Evolutionary conservation across 805 yeast genomes (phyloP), one percentile per base, ranked within the genome.

Genomic region (Candida stauntonica): DNA sequence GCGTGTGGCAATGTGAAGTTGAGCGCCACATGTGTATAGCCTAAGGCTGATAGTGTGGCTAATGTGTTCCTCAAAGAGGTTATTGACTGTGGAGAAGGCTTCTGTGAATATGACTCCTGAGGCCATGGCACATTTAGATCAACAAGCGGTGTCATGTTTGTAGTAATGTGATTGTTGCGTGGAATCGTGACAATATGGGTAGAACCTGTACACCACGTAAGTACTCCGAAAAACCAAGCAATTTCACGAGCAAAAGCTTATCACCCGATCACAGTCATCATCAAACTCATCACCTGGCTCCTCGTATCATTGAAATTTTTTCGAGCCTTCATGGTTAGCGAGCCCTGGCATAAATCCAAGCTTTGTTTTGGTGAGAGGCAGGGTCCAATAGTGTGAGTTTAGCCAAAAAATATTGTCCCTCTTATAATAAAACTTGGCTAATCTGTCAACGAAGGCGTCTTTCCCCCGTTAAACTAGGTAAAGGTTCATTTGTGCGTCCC

Each of bases 51-150:
- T 16, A 78, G 60, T 15, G 80, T 77, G 6, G 70, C 56, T 7
- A 85, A 57, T 4, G 75, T 70, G 30, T 70, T 66, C 46, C 72
- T 72, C 31, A 83, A 53, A 17, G 61, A 62, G 1, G 50, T 51
- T 3, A 80, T 51, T 38, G 79, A 75, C 11, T 53, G 48, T 3
- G 56, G 47, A 1, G 72, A 55, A 4, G 78, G 73, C 21, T 62
- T 61, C 6, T 63, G 50, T 3, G 52, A 44, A 53, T 73, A 83
- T 36, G 67, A 66, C 13, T 57, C 60, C 38, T 70, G 73, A 0
- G 93, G 93, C 84, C 88, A 84, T 13, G 77, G 74, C 7, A 85
- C 77, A 55, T 84, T 85, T 39, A 85, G 64, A 60, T 85, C 94
- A 42, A 78, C 73, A 19, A 75, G 56, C 9, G 45, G 29, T 3